Evolutionary conservation across 768 basidiomycete species (phyloP).

Genomic region (Mycena galericulata): DNA sequence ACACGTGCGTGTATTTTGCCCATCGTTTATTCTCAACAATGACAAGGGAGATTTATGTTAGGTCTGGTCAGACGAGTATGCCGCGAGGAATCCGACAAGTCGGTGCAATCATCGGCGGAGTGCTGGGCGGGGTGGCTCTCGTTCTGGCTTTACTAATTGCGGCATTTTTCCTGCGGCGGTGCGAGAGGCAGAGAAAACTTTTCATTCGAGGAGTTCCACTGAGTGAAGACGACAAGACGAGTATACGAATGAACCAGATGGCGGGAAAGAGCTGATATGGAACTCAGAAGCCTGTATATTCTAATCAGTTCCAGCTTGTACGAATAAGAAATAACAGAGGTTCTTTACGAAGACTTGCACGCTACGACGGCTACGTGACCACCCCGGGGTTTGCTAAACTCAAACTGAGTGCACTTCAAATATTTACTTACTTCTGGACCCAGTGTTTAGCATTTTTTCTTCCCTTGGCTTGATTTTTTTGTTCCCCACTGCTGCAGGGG

Average conservation of each 20-base stretch:
- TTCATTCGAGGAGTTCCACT: constrained; percentile 2
- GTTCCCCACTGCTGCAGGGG: no score
- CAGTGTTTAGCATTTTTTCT: no score
- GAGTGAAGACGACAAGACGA: constrained; percentile 6
- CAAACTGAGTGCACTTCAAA: no score
- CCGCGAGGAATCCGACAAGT: background rate
- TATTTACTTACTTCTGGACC: no score
- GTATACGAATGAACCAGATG: constrained; percentile 4
- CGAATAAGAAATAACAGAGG: no score
- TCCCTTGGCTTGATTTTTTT: no score
- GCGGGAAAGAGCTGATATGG: background rate
- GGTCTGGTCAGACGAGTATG: background rate
- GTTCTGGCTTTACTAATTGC: background rate
- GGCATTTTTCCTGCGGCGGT: background rate
- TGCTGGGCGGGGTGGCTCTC: background rate
- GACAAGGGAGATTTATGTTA: background rate
- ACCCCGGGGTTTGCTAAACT: no score
- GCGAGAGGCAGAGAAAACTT: background rate
- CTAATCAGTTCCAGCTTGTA: no score
- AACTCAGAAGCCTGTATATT: background rate
- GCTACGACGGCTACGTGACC: no score
- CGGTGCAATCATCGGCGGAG: constrained; percentile 3
- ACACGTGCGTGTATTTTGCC: constrained; percentile 15
- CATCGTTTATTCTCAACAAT: no score
- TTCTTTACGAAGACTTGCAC: no score